Base-by-base conservation (phyloP, 768 basidiomycete species). In the Daedaleopsis sinensis region DNA sequence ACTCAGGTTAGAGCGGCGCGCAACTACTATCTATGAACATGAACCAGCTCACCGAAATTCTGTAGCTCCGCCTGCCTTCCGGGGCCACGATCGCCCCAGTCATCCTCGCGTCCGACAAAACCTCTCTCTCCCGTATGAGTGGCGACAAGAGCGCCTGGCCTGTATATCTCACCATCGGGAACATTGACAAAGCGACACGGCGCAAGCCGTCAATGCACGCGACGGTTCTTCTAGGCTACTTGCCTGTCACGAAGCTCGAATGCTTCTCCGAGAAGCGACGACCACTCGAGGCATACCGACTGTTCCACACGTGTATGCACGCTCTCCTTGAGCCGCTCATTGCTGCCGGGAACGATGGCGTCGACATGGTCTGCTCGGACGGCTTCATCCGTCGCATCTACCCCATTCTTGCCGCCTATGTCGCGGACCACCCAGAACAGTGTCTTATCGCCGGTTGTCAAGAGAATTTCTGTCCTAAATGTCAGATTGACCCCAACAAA, bases 81-180 rank as follows among this genome's bases (percentile, higher is more conserved):
- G 70, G 71, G 10, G 69, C 71, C 0, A 71, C 71, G 0, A 39
- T 75, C 18, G 55, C 67, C 0, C 74, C 72, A 0, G 52, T 74
- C 9, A 72, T 76, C 36, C 56, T 75, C 8, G 49, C 71, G 6
- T 65, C 72, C 1, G 74, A 76, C 59, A 74, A 74, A 56, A 75
- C 74, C 0, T 62, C 68, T 21, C 65, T 57, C 51, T 72, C 62
- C 13, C 66, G 23, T 49, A 70, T 65, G 44, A 61, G 61, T 35
- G 70, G 74, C 0, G 63, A 72, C 55, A 73, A 73, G 52, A 18
- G 52, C 1, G 74, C 73, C 13, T 76, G 70, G 59, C 75, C 74
- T 0, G 71, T 76, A 0, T 75, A 76, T 47, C 47, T 76, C 12
- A 71, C 65, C 10, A 67, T 76, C 46, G 74, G 74, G 0, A 76